Base-by-base conservation (phyloP, 495 filamentous ascomycete species). In the Oidiodendron maius region DNA sequence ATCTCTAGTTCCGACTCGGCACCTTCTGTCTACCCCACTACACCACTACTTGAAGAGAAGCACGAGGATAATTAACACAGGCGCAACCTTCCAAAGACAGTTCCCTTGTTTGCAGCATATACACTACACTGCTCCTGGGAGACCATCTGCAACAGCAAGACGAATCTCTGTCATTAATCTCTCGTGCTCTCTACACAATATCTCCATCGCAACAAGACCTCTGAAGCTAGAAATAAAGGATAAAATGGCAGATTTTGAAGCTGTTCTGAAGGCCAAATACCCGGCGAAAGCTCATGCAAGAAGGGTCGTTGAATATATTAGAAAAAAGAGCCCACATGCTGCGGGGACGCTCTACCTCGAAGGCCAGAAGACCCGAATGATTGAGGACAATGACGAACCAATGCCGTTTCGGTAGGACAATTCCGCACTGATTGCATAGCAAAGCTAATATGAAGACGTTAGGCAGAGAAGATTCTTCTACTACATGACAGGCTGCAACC, bases 381-480 rank as follows among this genome's bases (percentile, higher is more conserved):
- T 85, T 23, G 86, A 96, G 63, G 90, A 96, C 67, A 85, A 83
- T 62, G 90, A 96, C 59, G 80, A 85, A 66, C 65, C 80, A 3
- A 71, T 80, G 61, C 87, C 78, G 0, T 94, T 94, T 56, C 74
- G 87, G 86, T 90, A 72, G 40, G 3, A 16, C 20, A 22, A 11
- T 13, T 5, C 21, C 41, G n/a, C 35, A 10, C 20, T 0, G 24
- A 22, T 13, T 12, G 25, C 34, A 41, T 23, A 20, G 1, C 28
- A 6, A 46, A 50, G 58, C 41, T 56, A 30, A 49, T 35, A 48
- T 47, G 23, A 46, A 28, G 13, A 18, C 40, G n/a, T 43, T 56
- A 85, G 86, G 54, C 94, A 99, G 68, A 85, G 91, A 57, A 84
- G 94, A 43, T 82, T 78, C 58, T 97, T 99, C 72, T 96, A 86